These are phyloP conservation scores for Litsea cubeba DNA, from an alignment of 164 flowering plant genomes.

Conservation along the genomic window DNA sequence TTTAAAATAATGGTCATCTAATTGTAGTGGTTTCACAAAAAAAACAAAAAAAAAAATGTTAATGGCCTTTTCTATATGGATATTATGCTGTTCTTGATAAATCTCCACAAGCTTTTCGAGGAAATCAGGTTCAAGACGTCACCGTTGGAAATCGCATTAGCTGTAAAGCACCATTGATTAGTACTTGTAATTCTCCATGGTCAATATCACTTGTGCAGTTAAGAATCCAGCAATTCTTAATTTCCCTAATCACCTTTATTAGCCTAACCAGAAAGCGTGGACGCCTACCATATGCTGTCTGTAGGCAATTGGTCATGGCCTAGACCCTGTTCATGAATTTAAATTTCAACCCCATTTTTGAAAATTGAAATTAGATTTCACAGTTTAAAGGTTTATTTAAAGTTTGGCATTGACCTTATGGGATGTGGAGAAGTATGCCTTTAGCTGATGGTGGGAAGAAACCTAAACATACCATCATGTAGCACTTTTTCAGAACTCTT, in stretches of 20 bases:
- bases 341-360: not conserved
- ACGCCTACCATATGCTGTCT: not conserved
- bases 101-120: not conserved
- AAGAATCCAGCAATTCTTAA: not conserved
- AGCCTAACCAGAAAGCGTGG: not conserved
- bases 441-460: constrained; percentile 9
- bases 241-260: not conserved
- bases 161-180: not conserved
- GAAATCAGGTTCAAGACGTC: not conserved
- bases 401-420: not conserved
- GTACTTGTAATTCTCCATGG: not conserved
- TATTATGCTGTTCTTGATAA: no score
- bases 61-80: no score
- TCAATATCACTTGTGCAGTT: not conserved
- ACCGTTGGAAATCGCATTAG: no score
- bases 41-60: no score
- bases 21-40: no score
- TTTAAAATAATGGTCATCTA: no score
- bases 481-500: not conserved
- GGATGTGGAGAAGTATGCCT: not conserved
- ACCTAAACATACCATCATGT: constrained; percentile 1
- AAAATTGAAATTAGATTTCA: not conserved
- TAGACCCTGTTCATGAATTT: not conserved
- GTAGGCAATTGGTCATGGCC: not conserved
- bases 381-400: not conserved